These are phyloP conservation scores for Pythium guiyangense DNA, from an alignment of 352 stramenopile species.

Conservation along the genomic window DNA sequence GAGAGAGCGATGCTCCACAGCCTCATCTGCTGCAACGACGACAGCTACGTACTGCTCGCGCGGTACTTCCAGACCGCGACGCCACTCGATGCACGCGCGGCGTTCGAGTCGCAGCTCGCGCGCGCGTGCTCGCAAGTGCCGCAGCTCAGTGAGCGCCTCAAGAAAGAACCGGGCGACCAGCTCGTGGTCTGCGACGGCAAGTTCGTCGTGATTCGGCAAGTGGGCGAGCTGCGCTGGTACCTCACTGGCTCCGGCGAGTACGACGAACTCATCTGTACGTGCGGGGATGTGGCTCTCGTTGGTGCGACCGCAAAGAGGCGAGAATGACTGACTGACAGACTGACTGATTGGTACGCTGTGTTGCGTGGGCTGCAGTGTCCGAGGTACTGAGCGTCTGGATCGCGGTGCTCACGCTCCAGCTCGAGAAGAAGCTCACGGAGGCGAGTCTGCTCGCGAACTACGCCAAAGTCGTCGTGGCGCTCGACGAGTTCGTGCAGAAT, in stretches of 20 bases:
- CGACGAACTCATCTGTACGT: conserved; percentile 66
- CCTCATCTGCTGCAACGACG: conserved; percentile 58
- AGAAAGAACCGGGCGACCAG: conserved; percentile 22
- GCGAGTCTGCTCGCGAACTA: conserved; percentile 50
- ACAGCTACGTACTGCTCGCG: conserved; percentile 59
- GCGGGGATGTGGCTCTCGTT: neutral
- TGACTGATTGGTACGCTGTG: neutral
- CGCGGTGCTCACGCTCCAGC: conserved; percentile 45
- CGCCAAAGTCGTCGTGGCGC: too few relatives aligned
- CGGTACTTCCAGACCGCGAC: conserved; percentile 55
- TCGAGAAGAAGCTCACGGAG: conserved; percentile 73
- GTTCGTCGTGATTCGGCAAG: conserved; percentile 49
- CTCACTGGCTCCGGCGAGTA: conserved; percentile 61
- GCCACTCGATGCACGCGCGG: conserved; percentile 36
- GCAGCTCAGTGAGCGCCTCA: conserved; percentile 24
- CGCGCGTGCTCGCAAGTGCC: conserved; percentile 34
- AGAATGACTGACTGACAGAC: neutral
- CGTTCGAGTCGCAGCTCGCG: conserved; percentile 48
- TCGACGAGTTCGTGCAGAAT: conserved; percentile 66
- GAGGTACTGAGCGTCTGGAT: conserved; percentile 52
- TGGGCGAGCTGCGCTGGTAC: conserved; percentile 58
- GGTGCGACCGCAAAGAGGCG: neutral
- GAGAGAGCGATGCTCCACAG: conserved; percentile 83
- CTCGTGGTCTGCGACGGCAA: conserved; percentile 50
- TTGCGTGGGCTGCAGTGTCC: conserved; percentile 27